These are phyloP conservation scores for Curvularia lunata DNA, from an alignment of 2,329 filamentous ascomycete genomes.

Conservation along the genomic window DNA sequence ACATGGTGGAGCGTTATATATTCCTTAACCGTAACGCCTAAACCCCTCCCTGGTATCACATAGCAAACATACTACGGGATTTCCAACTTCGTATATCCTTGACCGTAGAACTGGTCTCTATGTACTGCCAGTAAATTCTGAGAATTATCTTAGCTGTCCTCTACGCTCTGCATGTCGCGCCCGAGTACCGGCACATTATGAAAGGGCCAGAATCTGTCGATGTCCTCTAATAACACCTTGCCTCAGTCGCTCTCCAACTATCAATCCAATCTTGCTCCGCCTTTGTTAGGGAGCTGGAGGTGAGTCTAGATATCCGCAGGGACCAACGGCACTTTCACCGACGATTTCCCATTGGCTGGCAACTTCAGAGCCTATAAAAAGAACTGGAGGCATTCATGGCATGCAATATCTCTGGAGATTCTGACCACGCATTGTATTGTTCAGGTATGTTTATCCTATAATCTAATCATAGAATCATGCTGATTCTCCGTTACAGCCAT, in stretches of 20 bases:
- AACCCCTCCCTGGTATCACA: not conserved
- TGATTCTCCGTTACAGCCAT: not conserved
- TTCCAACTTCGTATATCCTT: not conserved
- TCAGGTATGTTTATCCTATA: not conserved
- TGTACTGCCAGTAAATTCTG: too few relatives aligned
- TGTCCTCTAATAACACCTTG: conserved; percentile 7
- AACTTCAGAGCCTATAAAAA: not conserved
- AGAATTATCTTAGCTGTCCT: not conserved
- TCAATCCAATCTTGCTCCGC: conserved; percentile 16
- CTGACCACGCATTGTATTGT: not conserved
- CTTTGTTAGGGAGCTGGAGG: not conserved
- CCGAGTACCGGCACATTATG: conserved; percentile 20
- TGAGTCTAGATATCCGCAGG: not conserved
- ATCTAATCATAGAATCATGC: not conserved
- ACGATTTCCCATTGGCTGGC: too few relatives aligned
- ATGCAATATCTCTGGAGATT: too few relatives aligned
- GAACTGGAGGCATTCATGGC: too few relatives aligned
- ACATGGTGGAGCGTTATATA: conserved; percentile 24
- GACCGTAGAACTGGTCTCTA: not conserved
- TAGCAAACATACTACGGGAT: too few relatives aligned
- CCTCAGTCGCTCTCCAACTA: not conserved
- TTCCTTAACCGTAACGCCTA: not conserved
- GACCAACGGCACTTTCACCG: not conserved
- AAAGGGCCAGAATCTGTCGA: conserved; percentile 1
- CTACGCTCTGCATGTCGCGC: conserved; percentile 4